Percentiles rank a stretch among this genome's conserved stretches.
These are phyloP conservation scores for Teunomyces aglyptinius DNA, from an alignment of 805 yeast genomes.

Conservation along the genomic window DNA sequence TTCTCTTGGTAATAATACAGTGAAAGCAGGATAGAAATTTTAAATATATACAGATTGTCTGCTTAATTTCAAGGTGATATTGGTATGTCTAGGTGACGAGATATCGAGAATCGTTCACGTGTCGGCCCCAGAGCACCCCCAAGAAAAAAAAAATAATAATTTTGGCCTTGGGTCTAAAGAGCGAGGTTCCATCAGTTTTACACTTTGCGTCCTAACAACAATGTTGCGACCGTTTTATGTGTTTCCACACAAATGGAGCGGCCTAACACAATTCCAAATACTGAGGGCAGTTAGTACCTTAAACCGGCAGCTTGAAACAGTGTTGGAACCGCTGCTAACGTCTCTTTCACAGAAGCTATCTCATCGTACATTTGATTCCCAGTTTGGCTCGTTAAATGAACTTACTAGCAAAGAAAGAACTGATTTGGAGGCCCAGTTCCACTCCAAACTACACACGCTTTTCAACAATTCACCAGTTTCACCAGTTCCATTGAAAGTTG, in stretches of 20 bases:
- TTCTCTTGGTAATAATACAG: background rate
- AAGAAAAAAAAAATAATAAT: background rate
- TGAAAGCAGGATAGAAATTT: background rate
- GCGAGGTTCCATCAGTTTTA: background rate
- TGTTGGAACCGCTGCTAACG: background rate
- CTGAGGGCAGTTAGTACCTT: no score
- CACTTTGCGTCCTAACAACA: background rate
- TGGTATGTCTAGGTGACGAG: background rate
- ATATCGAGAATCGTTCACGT: background rate
- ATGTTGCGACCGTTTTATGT: background rate
- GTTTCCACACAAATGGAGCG: background rate
- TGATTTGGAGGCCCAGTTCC: background rate
- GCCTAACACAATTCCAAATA: background rate
- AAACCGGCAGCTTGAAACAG: background rate
- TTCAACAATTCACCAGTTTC: background rate
- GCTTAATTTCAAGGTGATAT: background rate
- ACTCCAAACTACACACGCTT: background rate
- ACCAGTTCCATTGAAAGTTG: background rate
- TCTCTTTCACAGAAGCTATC: background rate
- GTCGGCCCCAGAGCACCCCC: background rate
- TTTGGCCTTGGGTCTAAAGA: background rate
- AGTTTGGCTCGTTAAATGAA: conserved; percentile 1
- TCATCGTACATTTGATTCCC: background rate
- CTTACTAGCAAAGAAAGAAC: background rate
- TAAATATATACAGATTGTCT: background rate